Evolutionary conservation across 2,329 filamentous ascomycete genomes (phyloP).

Genomic region (Penicillium decumbens): DNA sequence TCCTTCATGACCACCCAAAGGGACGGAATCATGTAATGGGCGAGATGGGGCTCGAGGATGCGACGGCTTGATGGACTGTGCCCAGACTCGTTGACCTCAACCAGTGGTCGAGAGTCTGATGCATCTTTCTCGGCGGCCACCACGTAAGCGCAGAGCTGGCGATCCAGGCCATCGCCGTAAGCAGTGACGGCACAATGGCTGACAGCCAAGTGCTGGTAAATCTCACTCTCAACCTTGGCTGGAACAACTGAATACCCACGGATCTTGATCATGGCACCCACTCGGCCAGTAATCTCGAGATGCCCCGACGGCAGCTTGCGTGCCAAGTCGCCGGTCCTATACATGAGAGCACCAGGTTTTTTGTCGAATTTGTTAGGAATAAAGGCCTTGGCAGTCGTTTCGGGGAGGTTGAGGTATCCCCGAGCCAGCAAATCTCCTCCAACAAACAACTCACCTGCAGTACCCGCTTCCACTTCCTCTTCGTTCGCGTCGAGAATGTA

Average conservation of each 20-base stretch:
- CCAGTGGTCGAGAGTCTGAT: constrained; percentile 51
- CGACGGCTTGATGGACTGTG: constrained; percentile 66
- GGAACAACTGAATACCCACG: constrained; percentile 74
- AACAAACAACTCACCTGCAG: constrained; percentile 68
- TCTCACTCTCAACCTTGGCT: constrained; percentile 69
- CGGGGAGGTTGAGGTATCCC: constrained; percentile 74
- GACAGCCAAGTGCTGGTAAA: constrained; percentile 65
- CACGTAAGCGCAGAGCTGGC: constrained; percentile 71
- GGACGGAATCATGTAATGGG: constrained; percentile 78
- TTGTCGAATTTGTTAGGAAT: constrained; percentile 60
- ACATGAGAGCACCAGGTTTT: constrained; percentile 62
- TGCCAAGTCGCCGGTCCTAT: constrained; percentile 68
- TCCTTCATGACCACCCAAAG: constrained; percentile 69
- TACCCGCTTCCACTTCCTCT: constrained; percentile 58
- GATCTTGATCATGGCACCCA: constrained; percentile 76
- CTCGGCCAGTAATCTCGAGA: constrained; percentile 70
- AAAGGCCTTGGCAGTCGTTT: constrained; percentile 71
- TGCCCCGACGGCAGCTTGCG: constrained; percentile 62
- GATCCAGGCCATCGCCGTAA: constrained; percentile 70
- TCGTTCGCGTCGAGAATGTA: constrained; percentile 70
- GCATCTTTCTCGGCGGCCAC: constrained; percentile 52
- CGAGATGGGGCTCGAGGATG: constrained; percentile 61
- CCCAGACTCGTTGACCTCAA: constrained; percentile 65
- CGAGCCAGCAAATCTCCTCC: constrained; percentile 69
- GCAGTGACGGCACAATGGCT: constrained; percentile 66